Base-by-base conservation (phyloP, 352 stramenopile genomes). In the Globisporangium heterothallicum region DNA sequence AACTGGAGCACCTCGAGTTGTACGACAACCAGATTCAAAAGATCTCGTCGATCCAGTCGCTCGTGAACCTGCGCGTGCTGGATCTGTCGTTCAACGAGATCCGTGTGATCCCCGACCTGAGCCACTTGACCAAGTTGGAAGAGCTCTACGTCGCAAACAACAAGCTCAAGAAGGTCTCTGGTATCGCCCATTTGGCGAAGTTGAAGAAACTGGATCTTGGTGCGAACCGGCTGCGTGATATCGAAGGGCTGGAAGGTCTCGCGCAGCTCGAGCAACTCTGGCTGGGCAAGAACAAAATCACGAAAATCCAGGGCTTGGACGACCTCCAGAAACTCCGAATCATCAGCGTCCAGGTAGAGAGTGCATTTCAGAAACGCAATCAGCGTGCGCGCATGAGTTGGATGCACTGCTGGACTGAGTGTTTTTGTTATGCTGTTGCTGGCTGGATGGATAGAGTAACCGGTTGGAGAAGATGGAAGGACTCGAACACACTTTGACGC, bases 241-340 rank as follows among this genome's bases (percentile, higher is more conserved):
- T 99, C 59, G 83, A 97, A 45, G 92, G 96, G 24, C 59, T 99
- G 4, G 69, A 92, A 19, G 72, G 79, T 16, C 73, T 98, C 21
- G 70, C 69, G 0, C 83, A 88, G 43, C 68, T 99, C 6, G 88
- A 98, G 66, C 86, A 98, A 61, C 70, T 99, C 22, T 99, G 95
- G 95, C 69, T 99, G 5, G 96, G 96, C 6, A 98, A 98, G 59
- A 99, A 99, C 78, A 99, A 98, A 62, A 98, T 99, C 68, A 90
- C 95, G 61, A 67, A 73, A 44, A 97, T 99, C 42, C 53, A 88
- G 40, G 84, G 81, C 1, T 68, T 98, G 13, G 74, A 90, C 3
- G 69, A 70, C 34, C 73, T 99, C 3, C 81, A 64, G 6, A 97
- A 96, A 52, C 70, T 99, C 18, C 82, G 74, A 35, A 80, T 91